Evolutionary conservation across 2,329 filamentous ascomycete genomes (phyloP).

Genomic region (Fusarium temperatum): DNA sequence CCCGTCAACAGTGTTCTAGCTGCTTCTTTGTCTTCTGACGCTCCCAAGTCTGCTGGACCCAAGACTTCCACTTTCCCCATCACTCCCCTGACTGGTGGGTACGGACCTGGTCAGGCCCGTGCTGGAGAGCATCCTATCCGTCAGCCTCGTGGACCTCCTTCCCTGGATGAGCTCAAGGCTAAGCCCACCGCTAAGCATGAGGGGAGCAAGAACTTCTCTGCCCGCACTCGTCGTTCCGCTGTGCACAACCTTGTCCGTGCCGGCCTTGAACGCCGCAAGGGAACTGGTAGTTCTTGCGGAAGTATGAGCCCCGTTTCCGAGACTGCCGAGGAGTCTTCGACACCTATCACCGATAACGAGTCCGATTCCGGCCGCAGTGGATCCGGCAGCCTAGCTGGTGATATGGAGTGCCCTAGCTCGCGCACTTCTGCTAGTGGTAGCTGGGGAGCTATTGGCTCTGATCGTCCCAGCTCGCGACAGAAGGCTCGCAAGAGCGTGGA

Average conservation of each 20-base stretch:
- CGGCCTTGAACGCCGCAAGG: slow-evolving; percentile 84
- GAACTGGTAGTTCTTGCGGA: slow-evolving; percentile 74
- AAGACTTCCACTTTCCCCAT: slow-evolving; percentile 83
- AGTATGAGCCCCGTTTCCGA: slow-evolving; percentile 93
- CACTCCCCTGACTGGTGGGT: slow-evolving; percentile 83
- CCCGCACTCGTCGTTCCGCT: slow-evolving; percentile 89
- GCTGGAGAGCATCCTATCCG: slow-evolving; percentile 94
- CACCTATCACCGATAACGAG: slow-evolving; percentile 76
- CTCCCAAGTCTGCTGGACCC: slow-evolving; percentile 70
- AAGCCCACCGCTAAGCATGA: slow-evolving; percentile 94
- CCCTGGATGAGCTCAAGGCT: slow-evolving; percentile 86
- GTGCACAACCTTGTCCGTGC: slow-evolving; percentile 92
- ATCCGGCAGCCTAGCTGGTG: slow-evolving; percentile 83
- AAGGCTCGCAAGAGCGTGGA: slow-evolving; percentile 71
- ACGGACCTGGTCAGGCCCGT: slow-evolving; percentile 91
- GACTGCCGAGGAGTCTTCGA: slow-evolving; percentile 72
- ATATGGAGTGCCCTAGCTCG: slow-evolving; percentile 74
- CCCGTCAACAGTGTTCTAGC: slow-evolving; percentile 63
- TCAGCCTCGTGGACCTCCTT: slow-evolving; percentile 91
- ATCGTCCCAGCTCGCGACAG: slow-evolving; percentile 78
- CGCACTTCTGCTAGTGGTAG: slow-evolving; percentile 78
- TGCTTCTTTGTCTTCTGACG: slow-evolving; percentile 53
- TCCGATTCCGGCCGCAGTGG: slow-evolving; percentile 76
- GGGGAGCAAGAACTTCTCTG: slow-evolving; percentile 96
- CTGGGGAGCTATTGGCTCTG: slow-evolving; percentile 85